These are phyloP conservation scores for Chlorella sp. DNA, from an alignment of 139 green algal species.

Conservation along the genomic window DNA sequence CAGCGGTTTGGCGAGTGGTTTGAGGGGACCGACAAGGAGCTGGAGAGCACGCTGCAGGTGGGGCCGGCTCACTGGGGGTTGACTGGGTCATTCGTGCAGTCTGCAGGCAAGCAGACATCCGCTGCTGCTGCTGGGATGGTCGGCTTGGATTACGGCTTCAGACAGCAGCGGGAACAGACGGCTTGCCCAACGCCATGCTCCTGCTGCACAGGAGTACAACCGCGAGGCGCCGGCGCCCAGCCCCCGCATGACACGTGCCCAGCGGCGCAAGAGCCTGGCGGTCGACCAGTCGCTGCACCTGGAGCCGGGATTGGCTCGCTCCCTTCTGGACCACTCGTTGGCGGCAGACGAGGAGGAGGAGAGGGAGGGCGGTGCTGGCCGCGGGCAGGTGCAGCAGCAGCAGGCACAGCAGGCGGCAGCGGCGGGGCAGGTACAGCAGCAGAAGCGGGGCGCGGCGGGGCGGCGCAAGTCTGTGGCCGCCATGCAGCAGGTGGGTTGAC, in stretches of 20 bases:
- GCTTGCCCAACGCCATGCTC: too few relatives aligned
- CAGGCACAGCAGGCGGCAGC: not conserved
- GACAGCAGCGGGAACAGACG: too few relatives aligned
- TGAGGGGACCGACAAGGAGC: slow-evolving; percentile 36
- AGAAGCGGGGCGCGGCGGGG: not conserved
- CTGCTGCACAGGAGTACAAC: slow-evolving; percentile 18
- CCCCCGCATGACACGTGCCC: slow-evolving; percentile 31
- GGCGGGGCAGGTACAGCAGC: not conserved
- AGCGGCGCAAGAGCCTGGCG: slow-evolving; percentile 30
- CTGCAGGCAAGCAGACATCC: not conserved
- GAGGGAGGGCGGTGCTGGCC: not conserved
- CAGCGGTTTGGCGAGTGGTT: slow-evolving; percentile 45
- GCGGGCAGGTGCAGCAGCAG: not conserved
- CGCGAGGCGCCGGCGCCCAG: slow-evolving; percentile 1
- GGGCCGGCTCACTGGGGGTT: not conserved
- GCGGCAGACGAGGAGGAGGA: not conserved
- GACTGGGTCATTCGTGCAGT: not conserved
- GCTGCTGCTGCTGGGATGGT: not conserved
- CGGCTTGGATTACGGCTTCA: not conserved
- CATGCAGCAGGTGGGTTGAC: not conserved
- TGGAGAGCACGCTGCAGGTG: slow-evolving; percentile 35
- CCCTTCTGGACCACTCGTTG: not conserved
- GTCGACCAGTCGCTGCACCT: not conserved
- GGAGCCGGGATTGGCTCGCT: not conserved
- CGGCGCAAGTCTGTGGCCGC: slow-evolving; percentile 13